phyloP scores from a whole-genome alignment of 768 basidiomycete genomes.

The Phylloporus sp. region DNA sequence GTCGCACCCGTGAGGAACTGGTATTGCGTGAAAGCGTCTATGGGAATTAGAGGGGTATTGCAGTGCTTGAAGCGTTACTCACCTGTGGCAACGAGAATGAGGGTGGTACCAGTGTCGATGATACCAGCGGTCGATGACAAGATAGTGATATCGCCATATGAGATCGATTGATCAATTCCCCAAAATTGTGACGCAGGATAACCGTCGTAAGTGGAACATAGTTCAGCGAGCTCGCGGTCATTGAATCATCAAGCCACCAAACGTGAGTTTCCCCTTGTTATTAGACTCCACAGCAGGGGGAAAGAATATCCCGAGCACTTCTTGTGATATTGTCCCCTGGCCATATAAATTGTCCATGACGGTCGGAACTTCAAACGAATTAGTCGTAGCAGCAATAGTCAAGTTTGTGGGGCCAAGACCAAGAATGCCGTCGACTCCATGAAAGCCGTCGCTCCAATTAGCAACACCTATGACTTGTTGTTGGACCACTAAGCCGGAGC shows the following conservation, averaged over 20 bases:
- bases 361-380: slow-evolving; percentile 24
- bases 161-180: slow-evolving; percentile 33
- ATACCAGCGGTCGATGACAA: slow-evolving; percentile 29
- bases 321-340: slow-evolving; percentile 24
- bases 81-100: slow-evolving; percentile 28
- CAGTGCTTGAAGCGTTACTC: not conserved
- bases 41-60: not conserved
- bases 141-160: slow-evolving; percentile 23
- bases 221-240: slow-evolving; percentile 17
- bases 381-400: slow-evolving; percentile 25
- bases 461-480: slow-evolving; percentile 39
- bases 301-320: slow-evolving; percentile 34
- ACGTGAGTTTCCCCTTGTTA: slow-evolving; percentile 23
- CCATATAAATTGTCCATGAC: slow-evolving; percentile 34
- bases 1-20: slow-evolving; percentile 24
- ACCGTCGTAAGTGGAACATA: slow-evolving; percentile 26
- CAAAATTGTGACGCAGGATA: slow-evolving; percentile 25
- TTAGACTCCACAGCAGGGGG: slow-evolving; percentile 20
- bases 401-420: slow-evolving; percentile 35
- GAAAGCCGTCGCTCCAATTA: slow-evolving; percentile 18
- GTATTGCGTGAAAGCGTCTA: slow-evolving; percentile 29
- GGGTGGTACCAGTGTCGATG: slow-evolving; percentile 32
- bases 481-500: slow-evolving; percentile 1
- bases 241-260: slow-evolving; percentile 23
- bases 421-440: slow-evolving; percentile 41